Evolutionary conservation across 2,329 filamentous ascomycete genomes (phyloP).

Genomic region (Leptographium wingfieldii): DNA sequence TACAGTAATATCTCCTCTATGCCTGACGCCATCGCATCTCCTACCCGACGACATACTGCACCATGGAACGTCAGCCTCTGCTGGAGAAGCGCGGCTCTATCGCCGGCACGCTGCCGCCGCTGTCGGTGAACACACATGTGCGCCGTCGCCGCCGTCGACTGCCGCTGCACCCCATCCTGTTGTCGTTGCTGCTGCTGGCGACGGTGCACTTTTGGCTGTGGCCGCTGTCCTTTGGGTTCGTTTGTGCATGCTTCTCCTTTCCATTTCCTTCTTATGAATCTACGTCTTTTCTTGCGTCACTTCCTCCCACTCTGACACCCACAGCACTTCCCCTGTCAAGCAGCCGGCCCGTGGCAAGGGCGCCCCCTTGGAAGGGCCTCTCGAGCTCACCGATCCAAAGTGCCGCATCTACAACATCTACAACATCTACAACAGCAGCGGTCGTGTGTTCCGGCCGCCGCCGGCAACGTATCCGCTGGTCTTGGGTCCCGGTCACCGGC

Average conservation of each 20-base stretch:
- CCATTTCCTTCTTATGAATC: neutral
- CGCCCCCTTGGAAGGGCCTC: constrained; percentile 4
- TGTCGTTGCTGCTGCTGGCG: neutral
- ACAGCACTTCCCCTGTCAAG: neutral
- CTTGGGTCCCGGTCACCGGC: constrained; percentile 22
- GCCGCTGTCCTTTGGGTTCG: neutral
- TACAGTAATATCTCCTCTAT: neutral
- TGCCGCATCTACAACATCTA: neutral
- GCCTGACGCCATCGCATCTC: neutral
- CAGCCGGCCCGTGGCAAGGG: neutral
- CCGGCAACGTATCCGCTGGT: constrained; percentile 16
- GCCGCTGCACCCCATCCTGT: neutral
- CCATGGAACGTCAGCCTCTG: neutral
- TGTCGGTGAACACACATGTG: neutral
- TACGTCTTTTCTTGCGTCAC: neutral
- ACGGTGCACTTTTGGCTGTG: neutral
- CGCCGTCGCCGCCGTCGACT: neutral
- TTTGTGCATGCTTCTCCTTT: neutral
- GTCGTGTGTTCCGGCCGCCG: neutral
- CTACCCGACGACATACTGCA: neutral
- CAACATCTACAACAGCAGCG: neutral
- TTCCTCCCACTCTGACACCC: neutral
- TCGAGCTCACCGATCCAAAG: constrained; percentile 1
- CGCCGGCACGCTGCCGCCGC: neutral
- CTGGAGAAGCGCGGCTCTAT: neutral